Evolutionary conservation across 1,139 yeast genomes (phyloP).

Genomic region (Debaryomyces fabryi): DNA sequence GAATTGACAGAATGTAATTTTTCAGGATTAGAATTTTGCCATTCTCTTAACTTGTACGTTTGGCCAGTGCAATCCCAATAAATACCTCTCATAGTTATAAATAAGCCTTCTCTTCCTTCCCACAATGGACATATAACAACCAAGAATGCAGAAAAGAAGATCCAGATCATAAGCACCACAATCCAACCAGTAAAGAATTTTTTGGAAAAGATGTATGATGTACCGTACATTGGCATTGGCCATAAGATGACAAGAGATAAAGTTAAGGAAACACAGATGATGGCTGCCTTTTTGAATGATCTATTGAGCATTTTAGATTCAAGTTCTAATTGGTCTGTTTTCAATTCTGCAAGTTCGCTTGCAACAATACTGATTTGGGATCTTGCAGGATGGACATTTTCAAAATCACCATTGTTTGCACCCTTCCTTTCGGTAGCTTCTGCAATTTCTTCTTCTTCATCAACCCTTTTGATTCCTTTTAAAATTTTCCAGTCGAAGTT

Average conservation of each 20-base stretch:
- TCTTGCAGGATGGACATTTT: slow-evolving; percentile 40
- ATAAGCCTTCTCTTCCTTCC: slow-evolving; percentile 70
- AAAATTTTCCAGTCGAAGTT: slow-evolving; percentile 73
- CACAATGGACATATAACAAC: slow-evolving; percentile 64
- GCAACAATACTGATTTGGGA: slow-evolving; percentile 46
- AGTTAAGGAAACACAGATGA: slow-evolving; percentile 58
- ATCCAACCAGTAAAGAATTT: slow-evolving; percentile 84
- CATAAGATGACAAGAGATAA: slow-evolving; percentile 65
- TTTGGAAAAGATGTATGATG: slow-evolving; percentile 69
- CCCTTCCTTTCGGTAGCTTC: slow-evolving; percentile 24
- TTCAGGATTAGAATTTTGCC: slow-evolving; percentile 75
- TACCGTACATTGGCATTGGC: slow-evolving; percentile 92
- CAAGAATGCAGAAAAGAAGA: slow-evolving; percentile 56
- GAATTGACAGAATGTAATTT: slow-evolving; percentile 67
- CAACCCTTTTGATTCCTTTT: slow-evolving; percentile 60
- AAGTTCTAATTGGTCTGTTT: slow-evolving; percentile 39
- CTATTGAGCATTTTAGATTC: slow-evolving; percentile 48
- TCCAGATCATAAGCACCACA: slow-evolving; percentile 73
- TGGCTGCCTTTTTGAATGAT: slow-evolving; percentile 59
- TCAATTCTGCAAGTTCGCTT: slow-evolving; percentile 41
- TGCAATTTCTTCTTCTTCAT: slow-evolving; percentile 64
- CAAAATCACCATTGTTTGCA: slow-evolving; percentile 30
- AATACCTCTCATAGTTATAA: slow-evolving; percentile 67
- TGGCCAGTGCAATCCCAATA: slow-evolving; percentile 87
- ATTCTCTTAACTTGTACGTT: slow-evolving; percentile 63